These are phyloP conservation scores for Talaromyces proteolyticus DNA, from an alignment of 495 filamentous ascomycete genomes.

Conservation along the genomic window DNA sequence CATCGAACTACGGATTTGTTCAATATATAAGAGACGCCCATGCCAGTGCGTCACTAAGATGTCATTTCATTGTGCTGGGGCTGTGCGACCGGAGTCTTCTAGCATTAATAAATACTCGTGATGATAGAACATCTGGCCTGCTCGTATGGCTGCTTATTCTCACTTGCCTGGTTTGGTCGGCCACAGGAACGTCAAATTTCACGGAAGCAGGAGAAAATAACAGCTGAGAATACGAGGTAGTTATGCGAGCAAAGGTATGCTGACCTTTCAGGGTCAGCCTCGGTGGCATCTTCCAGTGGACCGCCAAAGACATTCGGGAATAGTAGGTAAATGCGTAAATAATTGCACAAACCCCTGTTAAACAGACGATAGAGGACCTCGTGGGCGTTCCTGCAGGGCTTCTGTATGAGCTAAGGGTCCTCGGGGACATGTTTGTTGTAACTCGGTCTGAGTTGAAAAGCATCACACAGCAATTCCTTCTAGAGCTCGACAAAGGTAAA, in stretches of 20 bases:
- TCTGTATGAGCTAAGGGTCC: constrained; percentile 61
- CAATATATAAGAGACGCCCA: not conserved
- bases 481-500: constrained; percentile 72
- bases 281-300: not conserved
- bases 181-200: too few relatives aligned
- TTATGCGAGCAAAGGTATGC: not conserved
- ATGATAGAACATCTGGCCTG: not conserved
- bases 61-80: too few relatives aligned
- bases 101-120: not conserved
- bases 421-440: constrained; percentile 74
- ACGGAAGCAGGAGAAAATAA: too few relatives aligned
- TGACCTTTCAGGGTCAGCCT: not conserved
- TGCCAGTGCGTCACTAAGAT: not conserved
- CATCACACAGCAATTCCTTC: constrained; percentile 77
- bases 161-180: too few relatives aligned
- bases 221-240: too few relatives aligned
- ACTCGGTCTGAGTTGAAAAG: constrained; percentile 68
- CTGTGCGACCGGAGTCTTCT: not conserved
- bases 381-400: constrained; percentile 68
- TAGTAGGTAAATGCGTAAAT: too few relatives aligned
- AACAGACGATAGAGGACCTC: constrained; percentile 52
- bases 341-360: not conserved
- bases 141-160: not conserved
- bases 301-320: constrained; percentile 3
- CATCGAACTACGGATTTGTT: too few relatives aligned